A percentile compares a stretch with the other conserved stretches of the same genome.
Evolutionary conservation across 495 filamentous ascomycete species (phyloP).

Genomic region (Schizothecium vesticola): DNA sequence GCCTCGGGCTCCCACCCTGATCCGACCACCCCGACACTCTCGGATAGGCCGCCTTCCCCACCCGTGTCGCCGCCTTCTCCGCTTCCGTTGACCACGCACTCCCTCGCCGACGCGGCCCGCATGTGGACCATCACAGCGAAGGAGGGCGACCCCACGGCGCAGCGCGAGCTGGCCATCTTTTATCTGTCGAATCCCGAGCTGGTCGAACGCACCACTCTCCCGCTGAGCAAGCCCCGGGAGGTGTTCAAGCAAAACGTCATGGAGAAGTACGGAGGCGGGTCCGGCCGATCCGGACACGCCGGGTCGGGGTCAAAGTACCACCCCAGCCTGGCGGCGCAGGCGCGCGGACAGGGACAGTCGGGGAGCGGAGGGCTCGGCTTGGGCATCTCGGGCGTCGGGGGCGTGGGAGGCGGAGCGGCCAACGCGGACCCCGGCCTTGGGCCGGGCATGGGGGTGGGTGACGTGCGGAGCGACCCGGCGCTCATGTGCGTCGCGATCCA

Average conservation of each 20-base stretch:
- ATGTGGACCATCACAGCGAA: constrained; percentile 96
- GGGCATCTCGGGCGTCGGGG: constrained; percentile 16
- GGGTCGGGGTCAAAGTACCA: constrained; percentile 28
- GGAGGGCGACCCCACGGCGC: constrained; percentile 87
- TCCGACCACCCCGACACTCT: constrained; percentile 8
- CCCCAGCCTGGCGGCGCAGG: constrained; percentile 6
- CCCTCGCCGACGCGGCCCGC: constrained; percentile 76
- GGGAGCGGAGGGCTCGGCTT: constrained; percentile 9
- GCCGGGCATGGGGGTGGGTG: constrained; percentile 34
- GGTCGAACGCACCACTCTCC: constrained; percentile 76
- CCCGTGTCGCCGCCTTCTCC: constrained; percentile 32
- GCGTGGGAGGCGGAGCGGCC: constrained; percentile 17
- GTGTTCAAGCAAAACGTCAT: constrained; percentile 89
- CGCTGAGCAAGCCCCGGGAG: constrained; percentile 77
- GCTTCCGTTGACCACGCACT: constrained; percentile 47
- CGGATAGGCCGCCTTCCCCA: constrained; percentile 17
- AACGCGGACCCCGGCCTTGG: constrained; percentile 13
- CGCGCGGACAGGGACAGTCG: constrained; percentile 16
- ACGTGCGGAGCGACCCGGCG: constrained; percentile 71
- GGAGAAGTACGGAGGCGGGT: constrained; percentile 55
- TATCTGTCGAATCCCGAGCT: constrained; percentile 91
- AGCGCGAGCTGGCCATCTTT: constrained; percentile 88
- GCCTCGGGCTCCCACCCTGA: constrained; percentile 13
- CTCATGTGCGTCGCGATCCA: constrained; percentile 96
- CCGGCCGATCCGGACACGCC: constrained; percentile 11